Base-by-base conservation (phyloP, 2,329 filamentous ascomycete genomes). In the Chaetomium olivaceum region DNA sequence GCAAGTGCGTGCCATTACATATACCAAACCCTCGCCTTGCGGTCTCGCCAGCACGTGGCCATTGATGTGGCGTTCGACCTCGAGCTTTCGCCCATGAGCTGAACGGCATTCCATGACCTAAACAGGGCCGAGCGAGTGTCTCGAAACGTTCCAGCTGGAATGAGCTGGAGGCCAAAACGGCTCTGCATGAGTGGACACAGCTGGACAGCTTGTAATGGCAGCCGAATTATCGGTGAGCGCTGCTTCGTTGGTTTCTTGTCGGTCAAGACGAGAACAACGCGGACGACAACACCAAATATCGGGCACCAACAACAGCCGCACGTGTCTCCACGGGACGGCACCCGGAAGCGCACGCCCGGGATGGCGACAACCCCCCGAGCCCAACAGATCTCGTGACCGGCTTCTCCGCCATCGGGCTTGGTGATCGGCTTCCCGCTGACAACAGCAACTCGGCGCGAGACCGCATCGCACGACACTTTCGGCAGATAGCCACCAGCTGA, bases 401-500 rank as follows among this genome's bases (percentile, higher is more conserved):
- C 16, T 23, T 8, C 25, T 39, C 29, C 63, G 52, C 25, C 50
- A 31, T 59, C 33, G 55, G 50, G 56, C 21, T 29, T 19, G 14
- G 56, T 9, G 46, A 50, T 54, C 63, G 58, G 63, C 54, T 48
- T 31, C 11, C 58, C 25, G 46, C 23, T 33, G 43, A 31, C 33
- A 51, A 52, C 36, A 52, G 11, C 46, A 29, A 51, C 48, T 25
- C 43, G 65, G 54, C 55, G 48, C 50, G 51, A 58, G 36, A 46
- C 52, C 57, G 64, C n/a, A 54, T 57, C 21, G 43, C 57, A 63
- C 57, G 52, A 54, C 58, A 43, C 39, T n/a, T 43, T 43, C 39
- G 39, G 39, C 39, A 43, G 62, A 64, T 57, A 64, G 19, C 67
- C 63, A 64, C 50, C 61, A 33, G 63, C 55, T 65, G 65, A 62